phyloP scores from a whole-genome alignment of 192 early-diverging fungal species.

The Rhizophagus clarus region DNA sequence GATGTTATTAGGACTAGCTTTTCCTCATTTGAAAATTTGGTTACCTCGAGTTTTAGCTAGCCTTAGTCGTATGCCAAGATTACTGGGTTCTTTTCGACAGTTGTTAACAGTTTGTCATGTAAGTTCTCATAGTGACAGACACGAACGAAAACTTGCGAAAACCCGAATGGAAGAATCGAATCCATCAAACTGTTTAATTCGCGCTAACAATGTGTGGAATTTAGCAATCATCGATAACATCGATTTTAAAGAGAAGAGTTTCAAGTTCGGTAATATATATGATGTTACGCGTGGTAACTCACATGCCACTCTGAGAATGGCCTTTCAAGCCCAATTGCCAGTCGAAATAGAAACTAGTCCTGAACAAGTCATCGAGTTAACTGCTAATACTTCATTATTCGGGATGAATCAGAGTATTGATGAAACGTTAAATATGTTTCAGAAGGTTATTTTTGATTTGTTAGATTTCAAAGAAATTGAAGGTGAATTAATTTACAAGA shows the following conservation, averaged over 20 bases:
- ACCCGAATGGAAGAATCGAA: neutral
- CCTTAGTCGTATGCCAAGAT: no score
- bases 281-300: neutral
- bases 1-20: no score
- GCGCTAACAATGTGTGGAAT: neutral
- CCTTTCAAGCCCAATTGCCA: neutral
- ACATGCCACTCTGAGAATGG: neutral
- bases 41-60: no score
- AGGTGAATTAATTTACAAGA: no score
- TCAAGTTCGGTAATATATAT: neutral
- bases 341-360: neutral
- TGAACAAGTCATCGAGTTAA: neutral
- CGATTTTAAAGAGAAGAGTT: neutral
- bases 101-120: neutral
- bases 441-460: no score
- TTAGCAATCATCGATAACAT: constrained; percentile 4
- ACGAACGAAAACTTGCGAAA: neutral
- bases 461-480: no score
- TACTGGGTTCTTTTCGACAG: no score
- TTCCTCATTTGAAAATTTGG: no score
- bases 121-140: neutral
- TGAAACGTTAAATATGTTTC: no score
- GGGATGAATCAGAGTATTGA: neutral
- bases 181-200: neutral
- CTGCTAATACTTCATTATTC: neutral